A percentile compares a stretch with the other conserved stretches of the same genome.
Evolutionary conservation across 2,329 filamentous ascomycete genomes (phyloP).

Genomic region (Cladophialophora psammophila): DNA sequence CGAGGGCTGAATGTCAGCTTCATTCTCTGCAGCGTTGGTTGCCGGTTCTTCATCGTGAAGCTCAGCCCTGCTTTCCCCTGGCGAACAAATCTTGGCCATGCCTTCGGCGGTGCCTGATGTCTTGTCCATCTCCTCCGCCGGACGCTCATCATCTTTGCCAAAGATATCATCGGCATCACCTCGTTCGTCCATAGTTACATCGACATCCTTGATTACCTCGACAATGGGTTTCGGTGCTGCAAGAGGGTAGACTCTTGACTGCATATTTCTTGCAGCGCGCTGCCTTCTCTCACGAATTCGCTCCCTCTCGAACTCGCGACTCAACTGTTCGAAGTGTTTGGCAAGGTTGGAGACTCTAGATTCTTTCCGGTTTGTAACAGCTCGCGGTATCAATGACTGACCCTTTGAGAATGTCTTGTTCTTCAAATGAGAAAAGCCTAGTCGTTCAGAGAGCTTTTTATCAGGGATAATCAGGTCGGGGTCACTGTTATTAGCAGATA

Average conservation of each 20-base stretch:
- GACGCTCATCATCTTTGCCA: conserved; percentile 41
- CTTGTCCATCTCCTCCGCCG: conserved; percentile 37
- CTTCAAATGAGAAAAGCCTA: conserved; percentile 72
- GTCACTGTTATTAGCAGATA: conserved; percentile 35
- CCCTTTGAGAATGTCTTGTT: conserved; percentile 55
- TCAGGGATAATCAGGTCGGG: conserved; percentile 59
- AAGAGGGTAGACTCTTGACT: conserved; percentile 83
- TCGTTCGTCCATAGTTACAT: conserved; percentile 87
- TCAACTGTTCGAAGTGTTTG: conserved; percentile 95
- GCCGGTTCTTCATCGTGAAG: conserved; percentile 47
- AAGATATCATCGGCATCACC: conserved; percentile 68
- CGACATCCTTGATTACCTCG: conserved; percentile 92
- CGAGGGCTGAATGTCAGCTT: conserved; percentile 56
- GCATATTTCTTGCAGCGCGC: conserved; percentile 76
- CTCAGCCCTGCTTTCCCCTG: conserved; percentile 43
- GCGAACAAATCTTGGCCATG: conserved; percentile 46
- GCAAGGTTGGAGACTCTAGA: conserved; percentile 89
- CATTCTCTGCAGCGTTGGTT: conserved; percentile 47
- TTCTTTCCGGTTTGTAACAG: conserved; percentile 73
- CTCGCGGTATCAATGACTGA: conserved; percentile 84
- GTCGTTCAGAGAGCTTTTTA: conserved; percentile 77
- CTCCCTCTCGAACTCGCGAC: conserved; percentile 95
- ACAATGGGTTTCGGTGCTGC: conserved; percentile 95
- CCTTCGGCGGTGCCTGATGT: conserved; percentile 38
- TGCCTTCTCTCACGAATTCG: conserved; percentile 84